A percentile compares a stretch with the other conserved stretches of the same genome.
phyloP scores from a whole-genome alignment of 2,329 filamentous ascomycete genomes.

The Aspergillus chevalieri region DNA sequence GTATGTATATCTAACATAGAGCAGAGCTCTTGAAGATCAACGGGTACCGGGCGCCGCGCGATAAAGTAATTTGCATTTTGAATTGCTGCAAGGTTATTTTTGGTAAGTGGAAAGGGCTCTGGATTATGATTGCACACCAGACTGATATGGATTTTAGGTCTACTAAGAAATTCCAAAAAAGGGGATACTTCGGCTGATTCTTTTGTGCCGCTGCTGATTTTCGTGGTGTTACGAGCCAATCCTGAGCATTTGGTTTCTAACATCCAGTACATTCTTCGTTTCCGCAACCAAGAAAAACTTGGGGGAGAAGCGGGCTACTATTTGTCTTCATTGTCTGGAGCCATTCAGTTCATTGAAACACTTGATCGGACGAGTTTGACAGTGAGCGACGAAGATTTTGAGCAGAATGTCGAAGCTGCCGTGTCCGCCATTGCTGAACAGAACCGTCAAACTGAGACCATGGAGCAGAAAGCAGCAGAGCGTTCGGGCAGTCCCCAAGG shows the following conservation, averaged over 20 bases:
- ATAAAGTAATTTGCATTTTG: slow-evolving; percentile 96
- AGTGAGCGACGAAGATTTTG: slow-evolving; percentile 91
- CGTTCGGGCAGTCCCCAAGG: slow-evolving; percentile 51
- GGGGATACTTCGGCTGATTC: slow-evolving; percentile 88
- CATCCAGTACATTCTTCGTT: slow-evolving; percentile 94
- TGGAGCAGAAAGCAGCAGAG: slow-evolving; percentile 34
- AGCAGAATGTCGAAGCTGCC: slow-evolving; percentile 89
- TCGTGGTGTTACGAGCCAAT: slow-evolving; percentile 89
- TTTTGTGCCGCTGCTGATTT: slow-evolving; percentile 91
- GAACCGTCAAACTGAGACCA: slow-evolving; percentile 57
- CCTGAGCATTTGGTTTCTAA: slow-evolving; percentile 95
- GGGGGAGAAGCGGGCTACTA: slow-evolving; percentile 98
- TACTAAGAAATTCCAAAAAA: slow-evolving; percentile 83
- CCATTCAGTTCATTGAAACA: slow-evolving; percentile 93
- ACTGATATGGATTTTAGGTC: slow-evolving; percentile 45
- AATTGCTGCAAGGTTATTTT: slow-evolving; percentile 99
- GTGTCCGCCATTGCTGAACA: slow-evolving; percentile 94
- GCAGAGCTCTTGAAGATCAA: slow-evolving; percentile 91
- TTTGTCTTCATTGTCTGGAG: slow-evolving; percentile 79
- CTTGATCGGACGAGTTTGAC: slow-evolving; percentile 91
- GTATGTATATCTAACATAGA: slow-evolving; percentile 17
- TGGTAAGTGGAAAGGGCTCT: slow-evolving; percentile 48
- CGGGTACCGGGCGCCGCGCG: slow-evolving; percentile 89
- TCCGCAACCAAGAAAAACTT: slow-evolving; percentile 94
- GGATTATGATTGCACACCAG: not conserved